Evolutionary conservation across 176 grass and related monocot species (phyloP).

Genomic region (Carex cristatella): DNA sequence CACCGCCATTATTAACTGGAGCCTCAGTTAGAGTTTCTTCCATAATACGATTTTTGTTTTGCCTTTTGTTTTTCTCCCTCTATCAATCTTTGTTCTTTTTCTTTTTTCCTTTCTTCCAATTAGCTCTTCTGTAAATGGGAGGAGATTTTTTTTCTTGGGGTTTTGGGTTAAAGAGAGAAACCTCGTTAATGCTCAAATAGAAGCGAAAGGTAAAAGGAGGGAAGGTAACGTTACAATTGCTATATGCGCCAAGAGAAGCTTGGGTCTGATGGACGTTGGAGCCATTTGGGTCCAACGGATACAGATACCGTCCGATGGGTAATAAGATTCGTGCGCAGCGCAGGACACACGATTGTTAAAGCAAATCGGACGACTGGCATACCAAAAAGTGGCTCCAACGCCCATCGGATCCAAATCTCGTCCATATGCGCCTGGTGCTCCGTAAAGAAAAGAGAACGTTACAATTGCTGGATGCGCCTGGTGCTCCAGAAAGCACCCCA

Average conservation of each 20-base stretch:
- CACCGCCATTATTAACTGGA: background rate
- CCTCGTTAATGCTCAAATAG: conserved; percentile 7
- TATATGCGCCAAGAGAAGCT: background rate
- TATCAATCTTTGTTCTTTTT: background rate
- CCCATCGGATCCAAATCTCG: too few species aligned
- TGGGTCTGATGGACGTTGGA: too few species aligned
- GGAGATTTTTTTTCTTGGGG: background rate
- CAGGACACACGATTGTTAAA: too few species aligned
- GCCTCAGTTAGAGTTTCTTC: background rate
- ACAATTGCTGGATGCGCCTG: background rate
- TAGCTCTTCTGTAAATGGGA: background rate
- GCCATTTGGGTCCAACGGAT: too few species aligned
- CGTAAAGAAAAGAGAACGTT: background rate
- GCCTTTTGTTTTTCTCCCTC: background rate
- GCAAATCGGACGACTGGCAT: too few species aligned
- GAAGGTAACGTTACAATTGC: background rate
- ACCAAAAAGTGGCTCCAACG: too few species aligned
- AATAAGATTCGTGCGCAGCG: too few species aligned
- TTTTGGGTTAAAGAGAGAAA: conserved; percentile 21
- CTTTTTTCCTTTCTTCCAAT: background rate
- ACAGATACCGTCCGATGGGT: too few species aligned
- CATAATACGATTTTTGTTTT: background rate
- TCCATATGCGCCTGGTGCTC: background rate
- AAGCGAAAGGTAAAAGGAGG: background rate
- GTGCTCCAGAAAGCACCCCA: background rate